A percentile compares a stretch with the other conserved stretches of the same genome.
phyloP scores from a whole-genome alignment of 306 rosid genomes.

The Macrotyloma uniflorum region DNA sequence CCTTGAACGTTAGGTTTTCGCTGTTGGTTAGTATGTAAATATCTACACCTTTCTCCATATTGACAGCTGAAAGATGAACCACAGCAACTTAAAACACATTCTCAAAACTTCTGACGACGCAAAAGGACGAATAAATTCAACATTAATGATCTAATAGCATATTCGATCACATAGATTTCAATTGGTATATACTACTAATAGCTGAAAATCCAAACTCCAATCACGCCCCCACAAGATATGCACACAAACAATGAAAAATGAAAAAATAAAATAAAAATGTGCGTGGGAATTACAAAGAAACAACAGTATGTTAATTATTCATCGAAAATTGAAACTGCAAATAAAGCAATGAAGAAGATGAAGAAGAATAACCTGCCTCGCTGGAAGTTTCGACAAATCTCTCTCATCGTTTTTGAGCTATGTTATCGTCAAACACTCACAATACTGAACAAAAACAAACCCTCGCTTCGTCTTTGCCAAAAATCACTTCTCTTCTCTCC shows the following conservation, averaged over 20 bases:
- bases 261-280: neutral
- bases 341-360: conserved; percentile 19
- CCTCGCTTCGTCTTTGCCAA: neutral
- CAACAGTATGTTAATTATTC: neutral
- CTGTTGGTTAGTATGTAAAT: conserved; percentile 58
- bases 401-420: conserved; percentile 14
- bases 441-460: neutral
- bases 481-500: neutral
- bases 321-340: neutral
- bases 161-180: neutral
- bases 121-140: neutral
- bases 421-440: neutral
- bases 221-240: neutral
- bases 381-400: conserved; percentile 40
- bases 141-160: neutral
- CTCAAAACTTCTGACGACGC: neutral
- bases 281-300: neutral
- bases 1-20: conserved; percentile 47
- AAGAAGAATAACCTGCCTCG: conserved; percentile 43
- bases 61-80: conserved; percentile 61
- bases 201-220: neutral
- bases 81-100: neutral
- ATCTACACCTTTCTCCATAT: conserved; percentile 75
- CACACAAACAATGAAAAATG: neutral
- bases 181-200: neutral